A percentile compares a stretch with the other conserved stretches of the same genome.
These are phyloP conservation scores for Pichia scutulata DNA, from an alignment of 805 yeast genomes.

Conservation along the genomic window DNA sequence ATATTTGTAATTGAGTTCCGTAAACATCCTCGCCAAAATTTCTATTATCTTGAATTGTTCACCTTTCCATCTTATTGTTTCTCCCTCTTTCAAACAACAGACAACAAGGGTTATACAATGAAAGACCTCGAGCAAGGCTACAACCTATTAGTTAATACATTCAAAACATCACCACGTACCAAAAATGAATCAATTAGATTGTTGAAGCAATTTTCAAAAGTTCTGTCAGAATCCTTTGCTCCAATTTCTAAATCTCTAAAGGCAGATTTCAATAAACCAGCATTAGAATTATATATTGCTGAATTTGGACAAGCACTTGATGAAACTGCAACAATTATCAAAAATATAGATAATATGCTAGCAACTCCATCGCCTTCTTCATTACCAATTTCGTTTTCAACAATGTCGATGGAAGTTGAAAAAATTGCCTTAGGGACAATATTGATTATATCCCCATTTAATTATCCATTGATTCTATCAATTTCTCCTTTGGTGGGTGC, in stretches of 20 bases:
- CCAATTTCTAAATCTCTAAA: constrained; percentile 48
- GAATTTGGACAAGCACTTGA: constrained; percentile 47
- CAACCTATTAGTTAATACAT: background rate
- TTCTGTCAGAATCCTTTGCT: constrained; percentile 21
- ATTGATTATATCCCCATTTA: constrained; percentile 71
- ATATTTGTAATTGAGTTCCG: no score
- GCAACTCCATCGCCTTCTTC: constrained; percentile 39
- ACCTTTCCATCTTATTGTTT: background rate
- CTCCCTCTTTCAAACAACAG: background rate
- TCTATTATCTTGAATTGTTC: no score
- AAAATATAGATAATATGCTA: constrained; percentile 53
- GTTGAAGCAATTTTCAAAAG: background rate
- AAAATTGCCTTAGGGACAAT: constrained; percentile 54
- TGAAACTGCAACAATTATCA: constrained; percentile 55
- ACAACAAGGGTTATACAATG: background rate
- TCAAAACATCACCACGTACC: constrained; percentile 1
- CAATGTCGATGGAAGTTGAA: constrained; percentile 25
- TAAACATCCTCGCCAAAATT: no score
- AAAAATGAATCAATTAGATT: constrained; percentile 1
- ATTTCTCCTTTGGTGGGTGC: constrained; percentile 70
- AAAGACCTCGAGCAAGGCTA: background rate
- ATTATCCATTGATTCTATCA: constrained; percentile 64
- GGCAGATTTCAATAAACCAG: constrained; percentile 61
- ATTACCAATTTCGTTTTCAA: constrained; percentile 29
- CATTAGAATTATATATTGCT: constrained; percentile 49